A percentile compares a stretch with the other conserved stretches of the same genome.
These are phyloP conservation scores for Vaccinium corymbosum DNA, from an alignment of 148 eudicot species.

Conservation along the genomic window DNA sequence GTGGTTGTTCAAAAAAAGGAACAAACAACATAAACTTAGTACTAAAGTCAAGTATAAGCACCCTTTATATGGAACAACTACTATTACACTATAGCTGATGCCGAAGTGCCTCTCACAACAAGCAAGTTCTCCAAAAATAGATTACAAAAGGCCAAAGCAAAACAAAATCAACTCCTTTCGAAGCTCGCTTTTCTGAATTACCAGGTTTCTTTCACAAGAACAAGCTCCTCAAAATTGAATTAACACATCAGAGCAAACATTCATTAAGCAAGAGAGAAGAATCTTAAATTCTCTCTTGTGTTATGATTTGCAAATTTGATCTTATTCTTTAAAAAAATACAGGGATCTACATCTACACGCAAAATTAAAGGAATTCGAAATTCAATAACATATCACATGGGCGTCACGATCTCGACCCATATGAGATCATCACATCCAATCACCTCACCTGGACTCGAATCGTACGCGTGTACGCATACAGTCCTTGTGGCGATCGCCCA, in stretches of 20 bases:
- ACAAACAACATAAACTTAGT: neutral
- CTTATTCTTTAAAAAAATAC: neutral
- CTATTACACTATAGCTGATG: neutral
- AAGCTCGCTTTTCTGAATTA: neutral
- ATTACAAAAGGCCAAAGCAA: neutral
- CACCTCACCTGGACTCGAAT: neutral
- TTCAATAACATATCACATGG: neutral
- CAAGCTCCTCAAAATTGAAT: conserved; percentile 1
- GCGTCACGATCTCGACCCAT: conserved; percentile 2
- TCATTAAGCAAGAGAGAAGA: neutral
- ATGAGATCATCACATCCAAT: neutral
- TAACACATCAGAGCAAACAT: neutral
- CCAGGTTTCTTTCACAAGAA: neutral
- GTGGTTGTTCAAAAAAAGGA: neutral
- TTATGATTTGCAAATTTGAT: neutral
- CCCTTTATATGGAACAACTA: neutral
- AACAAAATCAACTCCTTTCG: neutral
- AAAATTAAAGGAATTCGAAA: neutral
- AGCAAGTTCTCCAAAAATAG: neutral
- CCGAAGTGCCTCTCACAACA: neutral
- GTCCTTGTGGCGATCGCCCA: neutral
- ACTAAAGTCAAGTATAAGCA: conserved; percentile 8
- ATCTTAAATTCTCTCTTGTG: neutral
- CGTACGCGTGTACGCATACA: neutral
- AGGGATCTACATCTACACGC: neutral